phyloP scores from a whole-genome alignment of 2,329 filamentous ascomycete species.

The Zopfia rhizophila region DNA sequence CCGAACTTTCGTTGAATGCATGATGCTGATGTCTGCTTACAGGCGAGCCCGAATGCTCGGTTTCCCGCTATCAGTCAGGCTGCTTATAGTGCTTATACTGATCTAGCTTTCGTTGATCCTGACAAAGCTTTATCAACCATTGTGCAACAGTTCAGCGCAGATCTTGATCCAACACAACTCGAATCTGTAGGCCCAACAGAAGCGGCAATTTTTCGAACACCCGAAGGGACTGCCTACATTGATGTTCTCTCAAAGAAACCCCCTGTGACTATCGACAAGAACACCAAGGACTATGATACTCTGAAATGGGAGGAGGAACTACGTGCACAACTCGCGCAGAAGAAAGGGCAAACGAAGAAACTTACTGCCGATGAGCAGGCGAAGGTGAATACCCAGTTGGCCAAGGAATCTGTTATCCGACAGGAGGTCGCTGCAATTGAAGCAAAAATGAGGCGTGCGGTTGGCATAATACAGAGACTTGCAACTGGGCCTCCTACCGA shows the following conservation, averaged over 20 bases:
- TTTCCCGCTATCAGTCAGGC: slow-evolving; percentile 68
- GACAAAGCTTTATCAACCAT: slow-evolving; percentile 80
- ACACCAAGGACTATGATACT: slow-evolving; percentile 93
- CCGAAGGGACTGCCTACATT: slow-evolving; percentile 86
- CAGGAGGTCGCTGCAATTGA: slow-evolving; percentile 75
- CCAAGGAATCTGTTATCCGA: slow-evolving; percentile 85
- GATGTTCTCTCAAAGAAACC: slow-evolving; percentile 90
- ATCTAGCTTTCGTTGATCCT: slow-evolving; percentile 92
- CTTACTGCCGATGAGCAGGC: slow-evolving; percentile 87
- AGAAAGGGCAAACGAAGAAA: slow-evolving; percentile 92
- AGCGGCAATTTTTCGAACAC: slow-evolving; percentile 90
- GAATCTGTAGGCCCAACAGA: slow-evolving; percentile 83
- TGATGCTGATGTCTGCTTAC: not conserved
- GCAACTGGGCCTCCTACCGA: slow-evolving; percentile 90
- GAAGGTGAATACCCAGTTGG: slow-evolving; percentile 90
- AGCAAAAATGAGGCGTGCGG: slow-evolving; percentile 79
- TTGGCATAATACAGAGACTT: slow-evolving; percentile 85
- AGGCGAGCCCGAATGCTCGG: too few species aligned
- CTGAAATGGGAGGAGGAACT: slow-evolving; percentile 98
- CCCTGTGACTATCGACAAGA: slow-evolving; percentile 81
- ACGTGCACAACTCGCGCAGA: slow-evolving; percentile 84
- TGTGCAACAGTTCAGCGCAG: slow-evolving; percentile 76
- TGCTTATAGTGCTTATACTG: slow-evolving; percentile 85
- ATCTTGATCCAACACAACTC: slow-evolving; percentile 77
- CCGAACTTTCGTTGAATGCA: slow-evolving; percentile 15